phyloP scores from a whole-genome alignment of 2,329 filamentous ascomycete genomes.

The Trichoderma aggressivum region DNA sequence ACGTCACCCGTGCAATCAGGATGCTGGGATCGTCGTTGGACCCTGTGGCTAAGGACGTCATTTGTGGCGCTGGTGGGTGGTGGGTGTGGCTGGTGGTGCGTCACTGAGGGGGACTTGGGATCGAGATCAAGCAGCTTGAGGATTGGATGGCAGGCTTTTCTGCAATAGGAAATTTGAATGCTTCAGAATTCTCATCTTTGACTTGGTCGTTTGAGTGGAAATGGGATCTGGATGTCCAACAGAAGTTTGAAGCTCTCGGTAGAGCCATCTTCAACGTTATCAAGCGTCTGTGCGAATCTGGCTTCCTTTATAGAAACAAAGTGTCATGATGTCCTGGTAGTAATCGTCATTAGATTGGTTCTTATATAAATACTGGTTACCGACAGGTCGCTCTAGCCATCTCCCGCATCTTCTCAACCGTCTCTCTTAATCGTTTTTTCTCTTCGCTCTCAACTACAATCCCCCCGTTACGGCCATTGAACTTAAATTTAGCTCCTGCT shows the following conservation, averaged over 20 bases:
- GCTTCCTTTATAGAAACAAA: neutral
- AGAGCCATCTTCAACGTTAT: neutral
- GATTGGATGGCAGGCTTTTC: neutral
- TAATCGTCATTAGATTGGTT: neutral
- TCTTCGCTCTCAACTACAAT: too few species aligned
- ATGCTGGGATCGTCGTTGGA: neutral
- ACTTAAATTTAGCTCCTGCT: neutral
- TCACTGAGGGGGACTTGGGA: neutral
- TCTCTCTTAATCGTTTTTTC: too few species aligned
- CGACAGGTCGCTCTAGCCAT: too few species aligned
- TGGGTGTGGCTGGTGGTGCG: neutral
- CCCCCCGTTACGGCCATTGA: too few species aligned
- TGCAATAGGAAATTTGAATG: neutral
- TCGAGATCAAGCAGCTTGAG: neutral
- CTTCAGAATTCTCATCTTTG: neutral
- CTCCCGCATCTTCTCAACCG: too few species aligned
- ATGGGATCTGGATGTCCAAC: neutral
- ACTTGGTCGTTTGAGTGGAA: neutral
- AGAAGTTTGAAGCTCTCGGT: neutral
- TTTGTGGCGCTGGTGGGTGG: constrained; percentile 1
- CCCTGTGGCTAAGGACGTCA: constrained; percentile 19
- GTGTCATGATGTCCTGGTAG: neutral
- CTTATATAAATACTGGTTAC: neutral
- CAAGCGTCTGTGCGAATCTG: neutral
- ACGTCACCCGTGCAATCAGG: constrained; percentile 1